phyloP scores from a whole-genome alignment of 2,329 filamentous ascomycete species.

The Nemania bipapillata region DNA sequence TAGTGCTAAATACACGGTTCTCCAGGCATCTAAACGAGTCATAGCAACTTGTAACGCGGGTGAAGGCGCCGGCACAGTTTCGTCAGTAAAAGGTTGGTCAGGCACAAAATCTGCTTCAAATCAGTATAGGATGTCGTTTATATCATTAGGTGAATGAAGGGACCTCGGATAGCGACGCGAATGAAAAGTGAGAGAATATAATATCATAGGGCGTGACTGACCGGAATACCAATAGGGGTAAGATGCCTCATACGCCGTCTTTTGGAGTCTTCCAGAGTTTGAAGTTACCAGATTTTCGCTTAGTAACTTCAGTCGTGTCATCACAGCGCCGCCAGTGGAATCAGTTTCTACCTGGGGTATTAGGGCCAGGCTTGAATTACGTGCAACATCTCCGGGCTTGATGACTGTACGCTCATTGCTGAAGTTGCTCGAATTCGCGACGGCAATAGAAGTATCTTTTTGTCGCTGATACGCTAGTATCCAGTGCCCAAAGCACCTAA shows the following conservation, averaged over 20 bases:
- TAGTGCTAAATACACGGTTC: conserved; percentile 28
- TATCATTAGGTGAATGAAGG: neutral
- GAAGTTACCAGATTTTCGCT: conserved; percentile 30
- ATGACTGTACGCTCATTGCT: conserved; percentile 38
- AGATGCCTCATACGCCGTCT: conserved; percentile 8
- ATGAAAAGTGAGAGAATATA: neutral
- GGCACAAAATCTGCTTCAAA: conserved; percentile 3
- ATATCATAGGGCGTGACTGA: neutral
- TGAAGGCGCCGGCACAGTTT: conserved; percentile 3
- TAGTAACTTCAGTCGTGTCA: conserved; percentile 38
- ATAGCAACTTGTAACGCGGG: conserved; percentile 18
- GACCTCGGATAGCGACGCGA: neutral
- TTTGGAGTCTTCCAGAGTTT: conserved; percentile 36
- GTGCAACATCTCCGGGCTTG: conserved; percentile 34
- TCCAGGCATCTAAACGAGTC: neutral
- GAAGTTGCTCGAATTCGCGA: conserved; percentile 43
- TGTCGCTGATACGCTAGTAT: conserved; percentile 45
- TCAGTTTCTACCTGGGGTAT: conserved; percentile 35
- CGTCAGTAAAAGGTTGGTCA: neutral
- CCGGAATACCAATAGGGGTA: conserved; percentile 11
- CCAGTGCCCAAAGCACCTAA: conserved; percentile 37
- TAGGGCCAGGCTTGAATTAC: conserved; percentile 44
- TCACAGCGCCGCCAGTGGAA: neutral
- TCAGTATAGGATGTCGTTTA: neutral
- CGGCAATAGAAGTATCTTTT: conserved; percentile 41